Conservation (phyloP, 495 filamentous ascomycete genomes). For the Penicillium lagena region DNA sequence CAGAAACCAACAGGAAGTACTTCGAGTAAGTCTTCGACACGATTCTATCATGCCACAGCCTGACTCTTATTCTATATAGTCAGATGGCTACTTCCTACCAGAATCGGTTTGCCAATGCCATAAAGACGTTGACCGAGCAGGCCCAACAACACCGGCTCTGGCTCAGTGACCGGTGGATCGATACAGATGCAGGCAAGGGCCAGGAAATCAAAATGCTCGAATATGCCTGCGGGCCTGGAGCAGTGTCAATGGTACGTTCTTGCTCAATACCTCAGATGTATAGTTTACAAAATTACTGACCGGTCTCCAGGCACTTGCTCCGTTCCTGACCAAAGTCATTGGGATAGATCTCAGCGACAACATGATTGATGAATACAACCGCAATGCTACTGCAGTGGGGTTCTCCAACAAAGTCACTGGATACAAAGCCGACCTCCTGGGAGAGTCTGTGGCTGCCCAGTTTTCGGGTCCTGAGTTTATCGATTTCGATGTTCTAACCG, state of each 20-base stretch:
- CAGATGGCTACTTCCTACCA: constrained; percentile 40
- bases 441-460: constrained; percentile 26
- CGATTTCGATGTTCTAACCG: constrained; percentile 57
- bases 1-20: constrained; percentile 46
- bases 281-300: not conserved
- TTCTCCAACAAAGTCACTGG: constrained; percentile 48
- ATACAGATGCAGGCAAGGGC: constrained; percentile 27
- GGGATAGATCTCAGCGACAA: constrained; percentile 64
- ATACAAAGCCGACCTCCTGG: constrained; percentile 53
- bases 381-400: constrained; percentile 25
- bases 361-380: constrained; percentile 58
- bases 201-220: constrained; percentile 57
- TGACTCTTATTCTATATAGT: constrained; percentile 16
- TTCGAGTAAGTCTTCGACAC: constrained; percentile 41
- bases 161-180: constrained; percentile 54
- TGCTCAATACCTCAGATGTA: not conserved
- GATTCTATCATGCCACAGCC: not conserved
- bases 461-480: constrained; percentile 42
- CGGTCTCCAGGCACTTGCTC: constrained; percentile 43
- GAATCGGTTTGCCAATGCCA: constrained; percentile 30
- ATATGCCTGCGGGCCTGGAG: constrained; percentile 70
- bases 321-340: constrained; percentile 52
- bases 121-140: constrained; percentile 27
- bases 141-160: constrained; percentile 48
- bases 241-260: constrained; percentile 46